Percentiles rank a stretch among this genome's conserved stretches.
phyloP scores from a whole-genome alignment of 2,329 filamentous ascomycete species.

The Fusarium fracticaudum region DNA sequence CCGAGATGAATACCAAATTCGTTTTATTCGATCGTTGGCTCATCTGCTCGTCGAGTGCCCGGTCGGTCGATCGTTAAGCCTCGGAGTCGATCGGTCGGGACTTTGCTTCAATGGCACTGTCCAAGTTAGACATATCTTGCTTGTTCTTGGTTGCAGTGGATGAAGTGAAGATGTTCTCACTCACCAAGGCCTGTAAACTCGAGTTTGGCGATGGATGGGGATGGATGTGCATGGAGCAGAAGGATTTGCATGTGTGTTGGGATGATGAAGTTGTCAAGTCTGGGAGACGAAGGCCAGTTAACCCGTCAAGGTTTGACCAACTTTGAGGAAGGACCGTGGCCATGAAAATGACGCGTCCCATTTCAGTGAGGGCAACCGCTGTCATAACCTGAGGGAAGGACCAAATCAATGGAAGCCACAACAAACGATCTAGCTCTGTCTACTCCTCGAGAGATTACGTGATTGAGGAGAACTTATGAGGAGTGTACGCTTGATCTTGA shows the following conservation, averaged over 20 bases:
- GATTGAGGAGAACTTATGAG: not conserved
- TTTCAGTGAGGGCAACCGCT: not conserved
- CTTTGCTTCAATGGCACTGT: not conserved
- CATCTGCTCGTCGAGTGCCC: not conserved
- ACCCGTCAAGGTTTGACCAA: not conserved
- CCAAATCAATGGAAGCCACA: not conserved
- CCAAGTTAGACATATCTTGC: not conserved
- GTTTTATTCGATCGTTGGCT: not conserved
- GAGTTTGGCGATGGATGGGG: not conserved
- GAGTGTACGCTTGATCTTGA: not conserved
- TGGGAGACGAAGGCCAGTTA: not conserved
- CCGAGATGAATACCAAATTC: not conserved
- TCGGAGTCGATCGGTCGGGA: not conserved
- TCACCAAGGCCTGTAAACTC: not conserved
- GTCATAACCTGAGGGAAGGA: rapidly evolving
- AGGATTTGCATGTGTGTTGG: too few relatives aligned
- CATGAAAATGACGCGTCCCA: not conserved
- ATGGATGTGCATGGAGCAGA: not conserved
- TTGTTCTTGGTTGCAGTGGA: not conserved
- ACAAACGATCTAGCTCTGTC: not conserved
- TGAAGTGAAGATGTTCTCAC: not conserved
- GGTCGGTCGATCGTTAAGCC: not conserved
- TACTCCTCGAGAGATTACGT: rapidly evolving
- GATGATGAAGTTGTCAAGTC: not conserved
- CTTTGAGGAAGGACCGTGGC: not conserved